Percentiles rank a stretch among this genome's conserved stretches.
Evolutionary conservation across 169 alveolate species (phyloP).

Genomic region (Plasmodium gaboni): DNA sequence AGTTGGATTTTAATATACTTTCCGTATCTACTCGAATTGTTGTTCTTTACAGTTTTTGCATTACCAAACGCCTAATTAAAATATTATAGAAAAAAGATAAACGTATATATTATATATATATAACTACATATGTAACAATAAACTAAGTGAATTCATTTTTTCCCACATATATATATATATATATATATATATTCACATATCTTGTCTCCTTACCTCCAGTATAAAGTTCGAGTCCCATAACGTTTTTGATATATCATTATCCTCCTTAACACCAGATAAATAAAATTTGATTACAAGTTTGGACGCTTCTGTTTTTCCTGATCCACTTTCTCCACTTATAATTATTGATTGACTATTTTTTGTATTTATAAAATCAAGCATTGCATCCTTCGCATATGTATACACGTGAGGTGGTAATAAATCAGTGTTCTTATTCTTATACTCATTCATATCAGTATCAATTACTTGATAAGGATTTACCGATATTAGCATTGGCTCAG

Average conservation of each 20-base stretch:
- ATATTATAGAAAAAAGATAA: constrained; percentile 81
- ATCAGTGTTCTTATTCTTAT: constrained; percentile 22
- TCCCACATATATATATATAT: no score
- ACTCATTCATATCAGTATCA: constrained; percentile 57
- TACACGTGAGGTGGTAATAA: constrained; percentile 91
- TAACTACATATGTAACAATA: background rate
- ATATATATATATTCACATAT: background rate
- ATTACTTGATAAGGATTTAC: constrained; percentile 70
- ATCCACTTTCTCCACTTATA: constrained; percentile 99
- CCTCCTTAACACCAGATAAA: constrained; percentile 76
- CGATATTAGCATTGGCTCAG: constrained; percentile 74
- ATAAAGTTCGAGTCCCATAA: constrained; percentile 74
- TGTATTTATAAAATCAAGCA: constrained; percentile 82
- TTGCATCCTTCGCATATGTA: constrained; percentile 90
- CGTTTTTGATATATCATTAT: constrained; percentile 42
- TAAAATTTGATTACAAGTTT: constrained; percentile 90
- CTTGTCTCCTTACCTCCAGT: constrained; percentile 37
- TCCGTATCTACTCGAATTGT: constrained; percentile 98
- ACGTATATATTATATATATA: background rate
- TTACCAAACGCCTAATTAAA: constrained; percentile 99
- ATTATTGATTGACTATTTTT: constrained; percentile 93
- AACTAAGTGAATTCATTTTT: background rate
- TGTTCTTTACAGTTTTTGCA: constrained; percentile 98
- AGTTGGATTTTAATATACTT: constrained; percentile 94
- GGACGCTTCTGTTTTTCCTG: constrained; percentile 99